phyloP scores from a whole-genome alignment of 305 asterid genomes.

The Fraxinus dipetala region DNA sequence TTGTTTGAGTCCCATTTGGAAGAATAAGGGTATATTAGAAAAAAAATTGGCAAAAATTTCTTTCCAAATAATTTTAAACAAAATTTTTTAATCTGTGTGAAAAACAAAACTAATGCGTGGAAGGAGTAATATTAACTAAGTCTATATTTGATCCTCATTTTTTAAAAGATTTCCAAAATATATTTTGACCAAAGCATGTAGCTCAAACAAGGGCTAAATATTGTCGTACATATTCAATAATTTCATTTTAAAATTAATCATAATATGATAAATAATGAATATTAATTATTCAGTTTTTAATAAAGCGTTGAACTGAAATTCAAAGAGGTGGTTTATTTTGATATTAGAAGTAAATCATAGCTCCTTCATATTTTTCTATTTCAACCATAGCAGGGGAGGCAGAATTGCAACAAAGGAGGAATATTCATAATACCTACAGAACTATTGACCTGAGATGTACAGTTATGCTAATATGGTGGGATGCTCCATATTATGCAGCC shows the following conservation, averaged over 20 bases:
- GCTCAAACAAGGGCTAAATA: too few species aligned
- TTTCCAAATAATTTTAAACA: too few species aligned
- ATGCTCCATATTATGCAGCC: neutral
- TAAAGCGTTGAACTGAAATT: neutral
- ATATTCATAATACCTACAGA: neutral
- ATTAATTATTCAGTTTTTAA: neutral
- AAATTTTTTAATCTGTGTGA: neutral
- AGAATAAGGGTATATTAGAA: too few species aligned
- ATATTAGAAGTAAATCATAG: neutral
- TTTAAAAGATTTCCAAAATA: too few species aligned
- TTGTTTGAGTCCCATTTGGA: too few species aligned
- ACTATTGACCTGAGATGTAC: slow-evolving; percentile 1
- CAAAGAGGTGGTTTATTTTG: neutral
- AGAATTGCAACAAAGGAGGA: neutral
- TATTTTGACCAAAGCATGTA: too few species aligned
- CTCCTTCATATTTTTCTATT: neutral
- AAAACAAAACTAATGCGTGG: neutral
- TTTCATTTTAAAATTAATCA: too few species aligned
- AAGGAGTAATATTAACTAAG: neutral
- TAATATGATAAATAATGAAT: neutral
- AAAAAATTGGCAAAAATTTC: too few species aligned
- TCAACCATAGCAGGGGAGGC: neutral
- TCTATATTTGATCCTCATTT: neutral
- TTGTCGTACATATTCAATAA: neutral
- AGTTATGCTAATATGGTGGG: neutral